Evolutionary conservation across 257 asterid species (phyloP), one percentile per base, ranked within the genome.

Genomic region (Petunia axillaris): DNA sequence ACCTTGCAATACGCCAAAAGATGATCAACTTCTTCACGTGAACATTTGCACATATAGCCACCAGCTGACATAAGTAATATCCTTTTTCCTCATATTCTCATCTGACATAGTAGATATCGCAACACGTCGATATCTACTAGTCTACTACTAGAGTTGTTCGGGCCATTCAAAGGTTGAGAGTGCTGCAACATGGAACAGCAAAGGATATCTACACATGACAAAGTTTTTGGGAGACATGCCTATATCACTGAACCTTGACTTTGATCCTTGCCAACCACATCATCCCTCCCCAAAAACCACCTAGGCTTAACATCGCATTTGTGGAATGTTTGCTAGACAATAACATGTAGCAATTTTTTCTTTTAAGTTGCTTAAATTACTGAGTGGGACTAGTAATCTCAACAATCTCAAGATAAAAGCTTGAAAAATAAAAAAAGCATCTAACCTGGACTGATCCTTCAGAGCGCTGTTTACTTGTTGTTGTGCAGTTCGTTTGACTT

Each of bases 401-500:
- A 71, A 71, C 44, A 71, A 71, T 36, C 25, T 35, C 62, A 71
- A 52, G 59, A 35, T 50, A 50, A 43, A 40, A 35, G 44, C 44
- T 71, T 52, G 43, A 48, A 60, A 50, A 48, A 35, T 52, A 48
- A 53, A 85, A 35, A 15, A 14, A 75, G 63, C 3, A 71, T 58
- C 83, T 71, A 84, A 95, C 99, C 98, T 95, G 81, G 98, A 71
- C 60, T 91, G 97, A 43, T 93, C 92, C 85, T 89, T 95, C 85
- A 95, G 81, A 64, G 94, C 97, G 81, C 90, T 91, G 90, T 88
- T 93, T 87, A 95, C 93, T 92, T 91, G 92, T 77, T 89, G 88
- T 76, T 94, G 90, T 66, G 99, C 97, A 65, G 98, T 92, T 77
- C 99, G 98, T 89, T 85, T 92, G 83, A 95, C 97, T 88, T 93